phyloP scores from a whole-genome alignment of 2,329 filamentous ascomycete species.

The Penicillium paneum region DNA sequence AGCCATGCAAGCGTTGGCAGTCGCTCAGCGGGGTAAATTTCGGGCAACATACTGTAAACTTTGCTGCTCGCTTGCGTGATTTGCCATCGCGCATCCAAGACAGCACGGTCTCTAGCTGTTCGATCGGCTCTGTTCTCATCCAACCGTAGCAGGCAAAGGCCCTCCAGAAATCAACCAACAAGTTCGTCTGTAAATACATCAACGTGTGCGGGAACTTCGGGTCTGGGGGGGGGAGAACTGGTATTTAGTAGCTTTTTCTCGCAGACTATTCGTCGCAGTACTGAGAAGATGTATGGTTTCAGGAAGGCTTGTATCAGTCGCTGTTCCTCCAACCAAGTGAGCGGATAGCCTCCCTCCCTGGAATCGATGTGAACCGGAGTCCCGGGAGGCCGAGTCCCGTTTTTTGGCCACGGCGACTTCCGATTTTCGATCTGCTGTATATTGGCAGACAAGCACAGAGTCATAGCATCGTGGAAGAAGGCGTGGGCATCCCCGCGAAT shows the following conservation, averaged over 20 bases:
- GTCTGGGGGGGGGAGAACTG: background rate
- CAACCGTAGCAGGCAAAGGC: rapidly evolving
- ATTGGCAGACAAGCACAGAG: background rate
- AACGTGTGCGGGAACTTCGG: background rate
- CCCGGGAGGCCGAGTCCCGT: background rate
- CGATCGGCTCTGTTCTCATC: background rate
- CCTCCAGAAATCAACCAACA: background rate
- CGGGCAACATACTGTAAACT: background rate
- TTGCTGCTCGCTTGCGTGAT: background rate
- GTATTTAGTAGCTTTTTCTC: background rate
- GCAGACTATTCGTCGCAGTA: background rate
- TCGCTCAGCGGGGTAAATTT: rapidly evolving
- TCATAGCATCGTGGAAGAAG: background rate
- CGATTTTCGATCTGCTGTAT: background rate
- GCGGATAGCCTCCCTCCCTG: too few species aligned
- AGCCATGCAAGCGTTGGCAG: too few species aligned
- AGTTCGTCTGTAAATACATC: background rate
- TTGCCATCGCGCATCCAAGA: background rate
- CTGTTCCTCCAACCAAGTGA: background rate
- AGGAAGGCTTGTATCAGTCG: background rate
- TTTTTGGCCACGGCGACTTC: background rate
- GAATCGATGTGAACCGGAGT: background rate
- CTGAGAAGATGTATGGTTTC: background rate
- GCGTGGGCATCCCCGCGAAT: background rate
- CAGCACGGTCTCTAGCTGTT: background rate